Percentiles rank a stretch among this genome's conserved stretches.
Evolutionary conservation across 2,329 filamentous ascomycete genomes (phyloP).

Genomic region (Elsinoe ampelina): DNA sequence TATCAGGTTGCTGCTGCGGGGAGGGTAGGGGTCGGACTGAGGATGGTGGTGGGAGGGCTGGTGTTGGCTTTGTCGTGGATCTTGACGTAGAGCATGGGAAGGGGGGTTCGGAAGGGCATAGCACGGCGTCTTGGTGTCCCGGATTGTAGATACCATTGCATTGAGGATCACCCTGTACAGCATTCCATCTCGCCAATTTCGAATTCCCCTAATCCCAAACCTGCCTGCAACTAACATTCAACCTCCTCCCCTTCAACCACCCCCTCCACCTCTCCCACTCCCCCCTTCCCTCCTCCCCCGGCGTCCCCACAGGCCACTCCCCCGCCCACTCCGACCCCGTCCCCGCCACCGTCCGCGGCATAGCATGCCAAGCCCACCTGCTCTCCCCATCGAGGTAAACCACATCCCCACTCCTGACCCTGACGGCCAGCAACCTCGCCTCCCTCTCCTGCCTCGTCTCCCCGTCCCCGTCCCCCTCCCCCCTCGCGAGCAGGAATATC

Average conservation of each 20-base stretch:
- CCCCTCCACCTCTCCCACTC: constrained; percentile 32
- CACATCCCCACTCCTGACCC: constrained; percentile 16
- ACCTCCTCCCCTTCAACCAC: constrained; percentile 32
- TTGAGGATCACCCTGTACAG: background rate
- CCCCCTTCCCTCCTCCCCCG: constrained; percentile 17
- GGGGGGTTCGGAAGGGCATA: background rate
- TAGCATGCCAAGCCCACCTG: constrained; percentile 19
- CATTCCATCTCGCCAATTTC: background rate
- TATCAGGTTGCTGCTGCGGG: constrained; percentile 24
- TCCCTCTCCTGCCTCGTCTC: constrained; percentile 21
- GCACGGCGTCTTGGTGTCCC: background rate
- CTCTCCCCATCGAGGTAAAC: constrained; percentile 16
- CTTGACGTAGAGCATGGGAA: background rate
- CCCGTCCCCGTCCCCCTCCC: constrained; percentile 7
- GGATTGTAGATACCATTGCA: background rate
- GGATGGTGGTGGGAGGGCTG: constrained; percentile 1
- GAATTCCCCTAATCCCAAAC: constrained; percentile 27
- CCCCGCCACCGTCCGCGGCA: constrained; percentile 16
- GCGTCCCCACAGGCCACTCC: constrained; percentile 21
- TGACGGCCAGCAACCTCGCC: constrained; percentile 16
- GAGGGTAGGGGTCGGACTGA: background rate
- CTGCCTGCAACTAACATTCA: constrained; percentile 34
- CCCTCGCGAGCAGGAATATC: constrained; percentile 17
- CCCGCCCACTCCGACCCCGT: constrained; percentile 16
- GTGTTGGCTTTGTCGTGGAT: background rate